Percentiles rank a stretch among this genome's conserved stretches.
Conservation (phyloP, 2,329 filamentous ascomycete genomes). For the Botrytis porri region DNA sequence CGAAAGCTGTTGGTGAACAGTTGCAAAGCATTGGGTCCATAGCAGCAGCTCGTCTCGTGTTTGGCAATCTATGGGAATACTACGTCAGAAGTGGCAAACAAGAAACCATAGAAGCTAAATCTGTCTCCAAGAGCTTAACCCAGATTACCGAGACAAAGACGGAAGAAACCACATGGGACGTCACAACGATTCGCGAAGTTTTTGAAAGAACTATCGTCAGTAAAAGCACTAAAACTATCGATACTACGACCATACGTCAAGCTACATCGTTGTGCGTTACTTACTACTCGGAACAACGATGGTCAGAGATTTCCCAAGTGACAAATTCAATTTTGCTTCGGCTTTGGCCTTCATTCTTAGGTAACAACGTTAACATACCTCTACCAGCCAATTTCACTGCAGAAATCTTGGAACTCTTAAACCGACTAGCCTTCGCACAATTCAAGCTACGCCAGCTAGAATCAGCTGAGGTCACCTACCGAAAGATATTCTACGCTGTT, state of each 20-base stretch:
- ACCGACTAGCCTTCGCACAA: conserved; percentile 15
- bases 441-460: conserved; percentile 24
- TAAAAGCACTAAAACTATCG: conserved; percentile 21
- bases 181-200: conserved; percentile 21
- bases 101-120: conserved; percentile 21
- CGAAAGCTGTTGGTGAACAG: conserved; percentile 21
- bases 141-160: conserved; percentile 21
- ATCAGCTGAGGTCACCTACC: conserved; percentile 23
- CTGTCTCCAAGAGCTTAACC: conserved; percentile 19
- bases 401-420: conserved; percentile 14
- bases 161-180: conserved; percentile 20
- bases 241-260: conserved; percentile 21
- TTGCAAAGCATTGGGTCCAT: conserved; percentile 21
- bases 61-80: conserved; percentile 24
- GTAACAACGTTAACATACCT: conserved; percentile 19
- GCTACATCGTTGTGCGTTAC: conserved; percentile 22
- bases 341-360: conserved; percentile 24
- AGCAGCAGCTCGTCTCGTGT: conserved; percentile 19
- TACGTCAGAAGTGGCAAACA: conserved; percentile 24
- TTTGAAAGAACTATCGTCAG: conserved; percentile 23
- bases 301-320: conserved; percentile 25
- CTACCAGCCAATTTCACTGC: conserved; percentile 20
- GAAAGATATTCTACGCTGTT: conserved; percentile 24
- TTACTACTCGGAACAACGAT: conserved; percentile 25
- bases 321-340: conserved; percentile 21